phyloP scores from a whole-genome alignment of 257 asterid species.

The Thymus quinquecostatus region DNA sequence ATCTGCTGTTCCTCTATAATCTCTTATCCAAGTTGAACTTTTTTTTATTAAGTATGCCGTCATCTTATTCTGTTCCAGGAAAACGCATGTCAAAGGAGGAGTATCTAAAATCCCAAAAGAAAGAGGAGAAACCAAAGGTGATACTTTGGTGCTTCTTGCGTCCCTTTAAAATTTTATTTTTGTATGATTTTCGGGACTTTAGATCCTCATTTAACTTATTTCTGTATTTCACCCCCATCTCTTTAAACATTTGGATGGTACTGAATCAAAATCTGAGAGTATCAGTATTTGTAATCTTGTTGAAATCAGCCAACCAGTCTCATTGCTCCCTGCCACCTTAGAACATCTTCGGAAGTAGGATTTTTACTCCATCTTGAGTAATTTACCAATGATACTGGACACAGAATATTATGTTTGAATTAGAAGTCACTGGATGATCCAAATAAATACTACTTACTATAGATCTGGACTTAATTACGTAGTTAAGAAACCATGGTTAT shows the following conservation, averaged over 20 bases:
- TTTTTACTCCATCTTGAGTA: too few relatives aligned
- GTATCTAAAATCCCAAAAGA: constrained; percentile 57
- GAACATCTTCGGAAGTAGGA: too few relatives aligned
- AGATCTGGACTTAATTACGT: too few relatives aligned
- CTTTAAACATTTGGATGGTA: not conserved
- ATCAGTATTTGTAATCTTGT: not conserved
- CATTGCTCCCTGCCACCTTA: too few relatives aligned
- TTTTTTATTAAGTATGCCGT: constrained; percentile 1
- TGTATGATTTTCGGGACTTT: not conserved
- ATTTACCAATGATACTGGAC: too few relatives aligned
- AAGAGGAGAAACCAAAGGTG: constrained; percentile 93
- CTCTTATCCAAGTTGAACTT: constrained; percentile 2
- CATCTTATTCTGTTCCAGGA: constrained; percentile 51
- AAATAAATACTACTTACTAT: too few relatives aligned
- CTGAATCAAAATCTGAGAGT: not conserved
- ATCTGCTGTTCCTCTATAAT: not conserved
- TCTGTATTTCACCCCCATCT: not conserved
- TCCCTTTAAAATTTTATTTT: constrained; percentile 3
- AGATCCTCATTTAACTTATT: not conserved
- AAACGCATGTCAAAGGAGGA: constrained; percentile 84
- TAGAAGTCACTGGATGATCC: too few relatives aligned
- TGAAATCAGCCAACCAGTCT: not conserved
- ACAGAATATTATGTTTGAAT: too few relatives aligned
- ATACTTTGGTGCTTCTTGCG: constrained; percentile 14
- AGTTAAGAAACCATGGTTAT: too few relatives aligned